Evolutionary conservation across 495 filamentous ascomycete genomes (phyloP).

Genomic region (Talaromyces ruber): DNA sequence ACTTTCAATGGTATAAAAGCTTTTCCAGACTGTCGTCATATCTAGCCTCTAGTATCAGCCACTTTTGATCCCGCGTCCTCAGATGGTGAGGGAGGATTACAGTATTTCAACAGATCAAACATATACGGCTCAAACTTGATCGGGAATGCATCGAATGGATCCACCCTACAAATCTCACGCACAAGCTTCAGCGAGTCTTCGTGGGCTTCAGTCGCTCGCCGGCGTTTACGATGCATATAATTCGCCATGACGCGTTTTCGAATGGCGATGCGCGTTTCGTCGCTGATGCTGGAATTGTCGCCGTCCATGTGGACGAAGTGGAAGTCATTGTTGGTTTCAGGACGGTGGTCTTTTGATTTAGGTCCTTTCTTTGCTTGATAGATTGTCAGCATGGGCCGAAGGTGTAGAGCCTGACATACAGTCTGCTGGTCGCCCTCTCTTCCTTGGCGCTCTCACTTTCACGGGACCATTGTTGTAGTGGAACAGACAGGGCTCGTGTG

Average conservation of each 20-base stretch:
- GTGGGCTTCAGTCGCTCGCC: not conserved
- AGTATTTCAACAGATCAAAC: conserved; percentile 1
- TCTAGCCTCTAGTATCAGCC: not conserved
- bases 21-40: conserved; percentile 2
- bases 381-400: not conserved
- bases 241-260: conserved; percentile 37
- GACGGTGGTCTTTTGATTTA: not conserved
- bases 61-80: not conserved
- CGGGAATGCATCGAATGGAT: conserved; percentile 3
- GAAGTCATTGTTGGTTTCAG: not conserved
- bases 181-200: not conserved
- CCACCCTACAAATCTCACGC: not conserved
- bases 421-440: not conserved
- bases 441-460: not conserved
- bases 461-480: conserved; percentile 1
- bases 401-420: not conserved
- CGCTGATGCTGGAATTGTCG: not conserved
- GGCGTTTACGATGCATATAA: not conserved
- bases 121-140: conserved; percentile 1
- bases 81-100: not conserved
- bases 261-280: conserved; percentile 28
- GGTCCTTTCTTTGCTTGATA: not conserved
- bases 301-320: not conserved
- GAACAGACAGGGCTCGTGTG: not conserved
- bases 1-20: not conserved